Evolutionary conservation across 208 protist species (phyloP).

Genomic region (Trichomonas gallinae): DNA sequence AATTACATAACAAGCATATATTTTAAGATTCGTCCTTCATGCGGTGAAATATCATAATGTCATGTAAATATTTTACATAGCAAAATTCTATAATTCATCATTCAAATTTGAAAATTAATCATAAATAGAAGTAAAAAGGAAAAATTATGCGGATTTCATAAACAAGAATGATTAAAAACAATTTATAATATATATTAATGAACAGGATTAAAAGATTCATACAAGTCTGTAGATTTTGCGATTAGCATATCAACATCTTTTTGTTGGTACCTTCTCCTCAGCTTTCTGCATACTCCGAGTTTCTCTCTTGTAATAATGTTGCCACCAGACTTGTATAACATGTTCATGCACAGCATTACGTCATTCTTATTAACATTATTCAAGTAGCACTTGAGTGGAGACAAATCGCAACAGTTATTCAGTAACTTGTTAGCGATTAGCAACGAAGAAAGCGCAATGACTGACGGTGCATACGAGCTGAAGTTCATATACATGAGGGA

Average conservation of each 20-base stretch:
- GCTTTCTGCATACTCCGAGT: neutral
- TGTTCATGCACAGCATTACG: neutral
- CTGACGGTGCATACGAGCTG: neutral
- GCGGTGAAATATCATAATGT: too few relatives aligned
- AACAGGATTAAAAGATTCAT: neutral
- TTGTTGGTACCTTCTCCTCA: neutral
- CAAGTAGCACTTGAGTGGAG: neutral
- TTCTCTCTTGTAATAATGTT: neutral
- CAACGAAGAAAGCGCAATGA: neutral
- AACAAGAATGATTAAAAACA: neutral
- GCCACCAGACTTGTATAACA: neutral
- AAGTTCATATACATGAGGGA: neutral
- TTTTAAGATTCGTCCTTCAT: too few relatives aligned
- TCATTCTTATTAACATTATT: neutral
- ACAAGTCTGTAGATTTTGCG: neutral
- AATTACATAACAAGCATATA: too few relatives aligned
- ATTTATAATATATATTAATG: neutral
- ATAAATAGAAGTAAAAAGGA: too few relatives aligned
- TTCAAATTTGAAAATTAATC: too few relatives aligned
- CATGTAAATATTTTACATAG: too few relatives aligned
- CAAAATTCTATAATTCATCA: too few relatives aligned
- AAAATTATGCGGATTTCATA: too few relatives aligned
- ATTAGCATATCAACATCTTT: neutral
- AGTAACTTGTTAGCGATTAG: neutral
- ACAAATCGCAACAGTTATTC: neutral